Conservation (phyloP, 768 basidiomycete genomes). For the Lactarius hatsudake region DNA sequence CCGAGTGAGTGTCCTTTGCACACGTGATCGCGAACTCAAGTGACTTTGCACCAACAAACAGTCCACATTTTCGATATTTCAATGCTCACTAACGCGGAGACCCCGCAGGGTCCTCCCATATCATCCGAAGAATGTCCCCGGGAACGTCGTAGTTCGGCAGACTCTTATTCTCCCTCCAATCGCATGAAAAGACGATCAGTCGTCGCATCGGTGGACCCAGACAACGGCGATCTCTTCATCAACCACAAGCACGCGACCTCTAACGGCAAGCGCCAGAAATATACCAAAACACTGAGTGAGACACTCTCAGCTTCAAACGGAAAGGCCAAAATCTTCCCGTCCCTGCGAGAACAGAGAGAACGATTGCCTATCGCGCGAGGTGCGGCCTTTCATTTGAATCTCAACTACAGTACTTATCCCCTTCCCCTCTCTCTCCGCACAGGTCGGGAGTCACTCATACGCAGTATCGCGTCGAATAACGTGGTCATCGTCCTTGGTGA, state of each 20-base stretch:
- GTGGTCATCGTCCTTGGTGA: constrained; percentile 91
- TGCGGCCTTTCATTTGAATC: constrained; percentile 32
- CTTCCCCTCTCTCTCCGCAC: neutral
- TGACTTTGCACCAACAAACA: neutral
- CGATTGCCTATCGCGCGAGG: constrained; percentile 80
- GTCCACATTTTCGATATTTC: neutral
- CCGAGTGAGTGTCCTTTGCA: neutral
- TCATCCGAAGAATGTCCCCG: neutral
- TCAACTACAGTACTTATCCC: neutral
- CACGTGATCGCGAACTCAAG: constrained; percentile 19
- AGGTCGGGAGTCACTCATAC: constrained; percentile 76
- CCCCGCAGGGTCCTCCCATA: neutral
- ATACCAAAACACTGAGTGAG: constrained; percentile 6
- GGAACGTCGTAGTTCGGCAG: neutral
- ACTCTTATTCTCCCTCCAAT: constrained; percentile 1
- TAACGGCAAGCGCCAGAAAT: constrained; percentile 23
- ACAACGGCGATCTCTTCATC: neutral
- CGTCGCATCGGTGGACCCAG: constrained; percentile 9
- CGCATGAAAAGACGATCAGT: constrained; percentile 17
- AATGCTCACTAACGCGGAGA: constrained; percentile 11
- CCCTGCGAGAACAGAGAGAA: constrained; percentile 59
- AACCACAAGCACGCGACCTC: constrained; percentile 4
- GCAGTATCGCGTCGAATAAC: constrained; percentile 72
- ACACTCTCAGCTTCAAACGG: constrained; percentile 25
- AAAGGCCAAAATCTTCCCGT: constrained; percentile 22